Evolutionary conservation across 371 early-diverging fungal genomes (phyloP).

Genomic region (Umbelopsis sp.): DNA sequence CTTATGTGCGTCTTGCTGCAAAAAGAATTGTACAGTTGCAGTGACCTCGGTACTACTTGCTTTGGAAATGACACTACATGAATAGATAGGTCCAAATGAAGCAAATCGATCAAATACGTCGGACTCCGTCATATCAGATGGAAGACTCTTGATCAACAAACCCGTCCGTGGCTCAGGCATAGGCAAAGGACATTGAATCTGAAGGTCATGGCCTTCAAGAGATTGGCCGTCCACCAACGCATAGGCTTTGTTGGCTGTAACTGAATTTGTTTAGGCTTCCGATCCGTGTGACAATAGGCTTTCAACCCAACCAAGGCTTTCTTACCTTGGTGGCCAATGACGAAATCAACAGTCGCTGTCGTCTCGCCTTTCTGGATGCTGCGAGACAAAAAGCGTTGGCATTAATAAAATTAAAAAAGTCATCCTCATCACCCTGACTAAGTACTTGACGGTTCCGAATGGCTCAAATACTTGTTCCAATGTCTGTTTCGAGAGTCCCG

Average conservation of each 20-base stretch:
- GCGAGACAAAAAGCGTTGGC: not conserved
- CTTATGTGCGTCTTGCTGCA: conserved; percentile 32
- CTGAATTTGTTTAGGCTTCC: conserved; percentile 2
- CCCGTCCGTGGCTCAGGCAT: not conserved
- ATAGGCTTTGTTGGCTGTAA: conserved; percentile 18
- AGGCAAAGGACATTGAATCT: conserved; percentile 1
- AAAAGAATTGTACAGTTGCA: conserved; percentile 45
- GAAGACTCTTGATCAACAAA: conserved; percentile 31
- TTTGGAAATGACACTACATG: conserved; percentile 34
- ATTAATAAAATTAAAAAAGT: too few relatives aligned
- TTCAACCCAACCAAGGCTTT: not conserved
- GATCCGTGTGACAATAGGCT: not conserved
- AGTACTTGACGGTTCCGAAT: conserved; percentile 2
- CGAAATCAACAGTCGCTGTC: not conserved
- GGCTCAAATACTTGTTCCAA: not conserved
- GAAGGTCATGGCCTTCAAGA: not conserved
- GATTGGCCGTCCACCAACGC: not conserved
- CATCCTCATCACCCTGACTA: too few relatives aligned
- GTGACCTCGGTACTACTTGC: conserved; percentile 30
- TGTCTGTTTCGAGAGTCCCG: not conserved
- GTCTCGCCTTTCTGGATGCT: not conserved
- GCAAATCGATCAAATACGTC: conserved; percentile 42
- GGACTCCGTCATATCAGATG: conserved; percentile 33
- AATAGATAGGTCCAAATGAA: conserved; percentile 45
- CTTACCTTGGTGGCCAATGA: conserved; percentile 4